Evolutionary conservation across 345 rosid genomes (phyloP), one percentile per base, ranked within the genome.

Genomic region (Erucastrum elatum): DNA sequence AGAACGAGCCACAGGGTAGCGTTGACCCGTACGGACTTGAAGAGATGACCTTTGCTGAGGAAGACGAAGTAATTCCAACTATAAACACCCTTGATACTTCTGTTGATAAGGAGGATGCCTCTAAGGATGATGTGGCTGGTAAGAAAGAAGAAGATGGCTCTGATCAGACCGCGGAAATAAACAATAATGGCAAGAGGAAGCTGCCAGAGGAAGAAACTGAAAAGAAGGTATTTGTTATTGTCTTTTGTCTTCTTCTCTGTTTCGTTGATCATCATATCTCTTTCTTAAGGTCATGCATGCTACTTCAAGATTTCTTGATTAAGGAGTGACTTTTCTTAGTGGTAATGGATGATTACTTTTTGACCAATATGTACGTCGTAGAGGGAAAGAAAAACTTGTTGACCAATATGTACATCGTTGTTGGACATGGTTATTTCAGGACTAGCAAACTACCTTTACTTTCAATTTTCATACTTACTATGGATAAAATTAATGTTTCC

Each of bases 21-120:
- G 66, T 64, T 77, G 88, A 81, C 58, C 77, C 71, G 2, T 93
- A 90, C 84, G 88, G 85, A 67, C 60, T 88, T 35, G 93, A 91
- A 69, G 97, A 94, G 81, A 94, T 92, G 98, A 91, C 92, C 70
- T 94, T 92, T 81, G 82, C 82, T 77, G 26, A 85, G 80, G 93
- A 88, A 83, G 98, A 92, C 35, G 97, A 94, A 83, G 84, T 92
- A 74, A 87, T 94, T 79, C 87, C 86, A 56, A 77, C 70, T 6
- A 44, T 76, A 58, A 81, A 70, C 63, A 75, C 68, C 29, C 76
- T 79, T 70, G 88, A 87, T 80, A 76, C 85, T 51, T 75, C 84
- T 75, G 81, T 60, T 51, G 78, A 71, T 41, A 75, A 81, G 62
- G 85, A 68, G 66, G 76, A 68, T 67, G 61, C 29, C 49, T 44